Conservation (phyloP, 495 filamentous ascomycete species). For the Aspergillus nanangensis region DNA sequence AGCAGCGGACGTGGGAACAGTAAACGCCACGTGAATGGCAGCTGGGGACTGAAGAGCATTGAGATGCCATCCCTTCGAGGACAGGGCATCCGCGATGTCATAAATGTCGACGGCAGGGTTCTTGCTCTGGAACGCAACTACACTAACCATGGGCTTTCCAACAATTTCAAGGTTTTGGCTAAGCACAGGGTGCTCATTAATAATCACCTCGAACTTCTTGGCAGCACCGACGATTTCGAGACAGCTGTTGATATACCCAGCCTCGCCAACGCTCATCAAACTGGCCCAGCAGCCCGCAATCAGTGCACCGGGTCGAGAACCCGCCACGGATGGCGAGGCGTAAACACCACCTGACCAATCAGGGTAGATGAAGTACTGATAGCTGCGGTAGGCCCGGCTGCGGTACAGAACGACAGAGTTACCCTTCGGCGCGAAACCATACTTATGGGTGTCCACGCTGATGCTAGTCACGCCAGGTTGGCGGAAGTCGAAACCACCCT, state of each 20-base stretch:
- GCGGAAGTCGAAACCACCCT: slow-evolving; percentile 87
- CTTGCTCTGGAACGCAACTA: slow-evolving; percentile 79
- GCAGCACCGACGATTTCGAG: slow-evolving; percentile 81
- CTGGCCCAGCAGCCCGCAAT: slow-evolving; percentile 94
- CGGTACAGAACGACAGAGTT: slow-evolving; percentile 92
- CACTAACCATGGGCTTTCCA: slow-evolving; percentile 81
- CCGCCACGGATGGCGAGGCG: slow-evolving; percentile 84
- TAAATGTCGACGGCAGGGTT: slow-evolving; percentile 69
- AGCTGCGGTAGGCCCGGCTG: slow-evolving; percentile 64
- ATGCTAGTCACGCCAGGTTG: slow-evolving; percentile 92
- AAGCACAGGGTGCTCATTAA: slow-evolving; percentile 61
- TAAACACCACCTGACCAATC: slow-evolving; percentile 97
- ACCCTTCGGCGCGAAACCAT: slow-evolving; percentile 97
- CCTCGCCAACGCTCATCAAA: slow-evolving; percentile 81
- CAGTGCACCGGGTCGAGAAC: slow-evolving; percentile 85
- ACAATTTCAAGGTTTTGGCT: slow-evolving; percentile 71
- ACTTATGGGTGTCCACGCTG: slow-evolving; percentile 96
- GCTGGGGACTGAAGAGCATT: slow-evolving; percentile 90
- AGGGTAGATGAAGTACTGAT: slow-evolving; percentile 95
- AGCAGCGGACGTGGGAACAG: slow-evolving; percentile 77
- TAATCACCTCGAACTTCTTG: slow-evolving; percentile 75
- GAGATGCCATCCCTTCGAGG: slow-evolving; percentile 83
- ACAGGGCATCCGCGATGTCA: slow-evolving; percentile 84
- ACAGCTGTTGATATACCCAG: slow-evolving; percentile 84
- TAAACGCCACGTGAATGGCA: slow-evolving; percentile 96